Evolutionary conservation across 2,329 filamentous ascomycete genomes (phyloP), one percentile per base, ranked within the genome.

Genomic region (Diplodia scrobiculata): DNA sequence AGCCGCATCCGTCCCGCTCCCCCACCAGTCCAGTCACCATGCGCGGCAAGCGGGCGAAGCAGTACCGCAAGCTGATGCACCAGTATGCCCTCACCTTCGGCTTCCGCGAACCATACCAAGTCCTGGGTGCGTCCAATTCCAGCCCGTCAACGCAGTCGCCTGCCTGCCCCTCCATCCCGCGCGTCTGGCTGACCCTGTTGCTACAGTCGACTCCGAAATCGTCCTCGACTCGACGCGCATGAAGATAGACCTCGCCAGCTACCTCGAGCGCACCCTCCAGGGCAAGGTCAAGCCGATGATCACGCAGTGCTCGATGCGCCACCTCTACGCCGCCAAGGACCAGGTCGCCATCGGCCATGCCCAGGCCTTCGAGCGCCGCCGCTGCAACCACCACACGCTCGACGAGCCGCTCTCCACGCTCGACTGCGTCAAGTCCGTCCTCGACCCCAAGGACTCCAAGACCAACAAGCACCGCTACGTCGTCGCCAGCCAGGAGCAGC

Each of bases 21-120:
- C 29, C 29, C 29, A 32, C 29, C 29, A 7, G 29, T 32, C 29
- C 29, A 32, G 29, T 32, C 29, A 84, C 72, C 58, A 90, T 89
- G 86, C 83, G 87, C 73, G 87, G 87, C 64, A 91, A 91, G 79
- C 83, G 86, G 68, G 84, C 82, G 50, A 89, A 91, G 79, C 88
- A 89, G 73, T 92, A 92, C 77, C 87, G 89, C 75, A 97, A 97
- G 87, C 87, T 97, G 74, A 96, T 99, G 89, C 89, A 92, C 79
- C 89, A 94, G 75, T 97, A 93, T 84, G 87, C 89, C 75, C 85
- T 94, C 77, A 88, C 87, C 68, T 97, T 96, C 76, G 89, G 90
- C 68, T 97, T 97, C 78, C 91, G 93, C 71, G 91, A 95, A 79
- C 92, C 95, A 11, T 98, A 97, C 80, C 95, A 98, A 80, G 89